These are phyloP conservation scores for Trichosporon asahii DNA, from an alignment of 1,284 basidiomycete genomes.

Conservation along the genomic window DNA sequence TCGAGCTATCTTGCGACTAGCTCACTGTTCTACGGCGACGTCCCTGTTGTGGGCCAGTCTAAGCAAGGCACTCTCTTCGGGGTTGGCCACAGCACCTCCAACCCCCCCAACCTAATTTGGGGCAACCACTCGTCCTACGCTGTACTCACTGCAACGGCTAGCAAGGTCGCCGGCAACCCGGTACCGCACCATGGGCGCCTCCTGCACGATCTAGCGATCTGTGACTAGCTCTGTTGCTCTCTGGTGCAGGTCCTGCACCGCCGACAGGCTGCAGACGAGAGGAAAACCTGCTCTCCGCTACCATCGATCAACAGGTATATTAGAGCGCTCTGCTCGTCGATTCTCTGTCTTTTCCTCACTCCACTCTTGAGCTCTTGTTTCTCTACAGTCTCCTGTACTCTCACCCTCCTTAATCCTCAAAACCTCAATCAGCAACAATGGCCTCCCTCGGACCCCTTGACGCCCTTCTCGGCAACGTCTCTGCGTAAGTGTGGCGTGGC, in stretches of 20 bases:
- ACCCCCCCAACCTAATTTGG: background rate
- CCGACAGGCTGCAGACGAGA: background rate
- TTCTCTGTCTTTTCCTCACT: background rate
- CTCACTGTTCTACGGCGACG: background rate
- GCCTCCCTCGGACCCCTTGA: background rate
- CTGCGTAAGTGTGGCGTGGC: constrained; percentile 1
- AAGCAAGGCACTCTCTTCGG: background rate
- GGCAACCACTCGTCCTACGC: too few species aligned
- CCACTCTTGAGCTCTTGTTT: background rate
- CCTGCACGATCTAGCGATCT: background rate
- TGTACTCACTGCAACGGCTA: background rate
- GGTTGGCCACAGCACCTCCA: background rate
- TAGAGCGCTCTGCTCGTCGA: background rate
- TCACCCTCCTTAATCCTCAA: background rate
- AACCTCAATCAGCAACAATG: background rate
- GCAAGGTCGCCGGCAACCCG: background rate
- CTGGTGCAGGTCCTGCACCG: background rate
- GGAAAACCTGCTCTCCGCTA: background rate
- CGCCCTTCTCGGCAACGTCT: background rate
- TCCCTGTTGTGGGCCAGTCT: background rate
- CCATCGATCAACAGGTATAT: background rate
- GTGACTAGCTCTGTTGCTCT: background rate
- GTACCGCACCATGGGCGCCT: background rate
- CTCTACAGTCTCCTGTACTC: background rate
- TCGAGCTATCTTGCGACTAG: background rate